Evolutionary conservation across 2,329 filamentous ascomycete species (phyloP).

Genomic region (Nothomitra cinnamomea): DNA sequence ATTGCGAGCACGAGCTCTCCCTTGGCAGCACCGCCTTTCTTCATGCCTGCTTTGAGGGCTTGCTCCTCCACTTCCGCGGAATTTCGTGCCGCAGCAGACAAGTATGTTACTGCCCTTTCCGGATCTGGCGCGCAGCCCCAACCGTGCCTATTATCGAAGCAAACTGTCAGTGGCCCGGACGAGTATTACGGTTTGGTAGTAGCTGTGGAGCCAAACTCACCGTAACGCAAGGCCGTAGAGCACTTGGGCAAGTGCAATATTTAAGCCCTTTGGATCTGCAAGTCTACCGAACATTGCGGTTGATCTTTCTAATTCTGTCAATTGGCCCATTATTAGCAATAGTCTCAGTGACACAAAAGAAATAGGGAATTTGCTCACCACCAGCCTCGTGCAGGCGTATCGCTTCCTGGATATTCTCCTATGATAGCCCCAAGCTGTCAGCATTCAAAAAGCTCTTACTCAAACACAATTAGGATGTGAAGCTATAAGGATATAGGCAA

Average conservation of each 20-base stretch:
- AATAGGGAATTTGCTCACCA: conserved; percentile 19
- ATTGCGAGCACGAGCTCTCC: conserved; percentile 93
- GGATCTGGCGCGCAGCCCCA: conserved; percentile 73
- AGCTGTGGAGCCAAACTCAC: conserved; percentile 29
- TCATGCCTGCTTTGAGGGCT: conserved; percentile 72
- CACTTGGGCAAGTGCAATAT: conserved; percentile 90
- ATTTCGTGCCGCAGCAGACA: conserved; percentile 79
- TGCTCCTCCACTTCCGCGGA: conserved; percentile 73
- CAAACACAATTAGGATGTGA: not conserved
- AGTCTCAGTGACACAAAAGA: not conserved
- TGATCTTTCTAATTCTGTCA: conserved; percentile 49
- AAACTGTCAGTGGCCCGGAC: conserved; percentile 5
- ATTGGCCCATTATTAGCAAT: not conserved
- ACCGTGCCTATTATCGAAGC: conserved; percentile 49
- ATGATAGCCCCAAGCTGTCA: not conserved
- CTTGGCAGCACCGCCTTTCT: conserved; percentile 86
- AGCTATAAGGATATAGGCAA: not conserved
- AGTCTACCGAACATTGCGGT: conserved; percentile 74
- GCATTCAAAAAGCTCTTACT: not conserved
- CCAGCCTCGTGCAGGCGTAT: conserved; percentile 83
- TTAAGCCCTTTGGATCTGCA: conserved; percentile 67
- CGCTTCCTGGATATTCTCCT: conserved; percentile 72
- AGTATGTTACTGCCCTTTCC: conserved; percentile 59
- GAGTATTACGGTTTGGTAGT: not conserved
- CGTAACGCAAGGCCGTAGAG: conserved; percentile 83